Evolutionary conservation across 2,329 filamentous ascomycete species (phyloP).

Genomic region (Xylariales sp.): DNA sequence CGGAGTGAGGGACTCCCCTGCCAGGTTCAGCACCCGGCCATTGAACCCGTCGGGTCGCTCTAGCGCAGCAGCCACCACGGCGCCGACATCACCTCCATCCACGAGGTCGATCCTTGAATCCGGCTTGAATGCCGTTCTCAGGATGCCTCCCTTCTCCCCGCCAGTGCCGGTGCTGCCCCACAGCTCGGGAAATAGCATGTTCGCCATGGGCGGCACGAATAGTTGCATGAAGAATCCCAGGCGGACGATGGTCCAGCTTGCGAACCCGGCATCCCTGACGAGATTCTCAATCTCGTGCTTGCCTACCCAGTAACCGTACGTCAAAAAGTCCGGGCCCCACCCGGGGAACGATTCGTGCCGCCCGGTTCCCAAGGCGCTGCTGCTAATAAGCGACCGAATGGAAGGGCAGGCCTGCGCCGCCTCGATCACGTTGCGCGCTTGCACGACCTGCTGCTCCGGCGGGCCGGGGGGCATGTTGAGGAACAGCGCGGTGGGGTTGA

Average conservation of each 20-base stretch:
- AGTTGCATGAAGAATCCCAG: not conserved
- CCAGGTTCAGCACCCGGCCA: not conserved
- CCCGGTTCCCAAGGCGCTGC: not conserved
- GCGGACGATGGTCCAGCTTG: constrained; percentile 1
- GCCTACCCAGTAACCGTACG: constrained; percentile 4
- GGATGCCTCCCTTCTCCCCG: not conserved
- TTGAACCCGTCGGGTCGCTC: not conserved
- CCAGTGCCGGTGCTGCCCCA: not conserved
- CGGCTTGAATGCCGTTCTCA: constrained; percentile 1
- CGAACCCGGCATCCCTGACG: constrained; percentile 3
- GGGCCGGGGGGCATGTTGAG: constrained; percentile 3
- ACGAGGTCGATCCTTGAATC: constrained; percentile 1
- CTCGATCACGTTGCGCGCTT: not conserved
- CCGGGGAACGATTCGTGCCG: not conserved
- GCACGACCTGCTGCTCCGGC: not conserved
- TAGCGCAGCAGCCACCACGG: not conserved
- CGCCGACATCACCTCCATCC: constrained; percentile 4
- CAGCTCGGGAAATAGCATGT: constrained; percentile 3
- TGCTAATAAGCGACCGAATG: not conserved
- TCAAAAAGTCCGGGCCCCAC: not conserved
- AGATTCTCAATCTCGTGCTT: constrained; percentile 6
- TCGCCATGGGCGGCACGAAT: constrained; percentile 2
- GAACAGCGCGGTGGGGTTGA: not conserved
- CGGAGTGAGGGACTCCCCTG: constrained; percentile 3
- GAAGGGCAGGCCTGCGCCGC: not conserved